Conservation (phyloP, 2,329 filamentous ascomycete species). For the Trichoderma semiorbis region DNA sequence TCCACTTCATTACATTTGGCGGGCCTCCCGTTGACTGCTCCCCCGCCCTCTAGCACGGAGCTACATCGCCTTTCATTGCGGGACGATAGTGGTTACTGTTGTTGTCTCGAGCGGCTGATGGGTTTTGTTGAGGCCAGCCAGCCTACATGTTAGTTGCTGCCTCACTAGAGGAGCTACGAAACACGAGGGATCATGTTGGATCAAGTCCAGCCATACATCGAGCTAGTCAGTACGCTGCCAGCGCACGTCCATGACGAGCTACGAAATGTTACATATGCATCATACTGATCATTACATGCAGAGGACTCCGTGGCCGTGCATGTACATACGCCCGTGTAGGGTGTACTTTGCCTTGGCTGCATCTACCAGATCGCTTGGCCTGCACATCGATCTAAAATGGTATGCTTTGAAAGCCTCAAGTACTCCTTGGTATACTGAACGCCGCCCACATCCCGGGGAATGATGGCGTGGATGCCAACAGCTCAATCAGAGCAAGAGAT, state of each 20-base stretch:
- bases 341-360: background rate
- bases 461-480: background rate
- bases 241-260: background rate
- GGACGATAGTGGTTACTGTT: background rate
- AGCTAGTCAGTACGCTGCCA: background rate
- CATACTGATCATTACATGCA: background rate
- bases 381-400: background rate
- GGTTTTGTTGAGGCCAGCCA: background rate
- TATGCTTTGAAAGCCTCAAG: background rate
- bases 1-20: background rate
- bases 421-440: background rate
- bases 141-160: background rate
- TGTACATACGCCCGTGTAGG: background rate
- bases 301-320: background rate
- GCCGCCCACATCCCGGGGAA: background rate
- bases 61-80: background rate
- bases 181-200: background rate
- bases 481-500: background rate
- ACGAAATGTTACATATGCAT: background rate
- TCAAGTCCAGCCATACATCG: background rate
- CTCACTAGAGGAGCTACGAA: background rate
- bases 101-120: constrained; percentile 7
- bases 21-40: background rate
- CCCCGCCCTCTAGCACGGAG: background rate
- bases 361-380: constrained; percentile 12